These are phyloP conservation scores for Rhizopogon vinicolor DNA, from an alignment of 768 basidiomycete species.

Conservation along the genomic window DNA sequence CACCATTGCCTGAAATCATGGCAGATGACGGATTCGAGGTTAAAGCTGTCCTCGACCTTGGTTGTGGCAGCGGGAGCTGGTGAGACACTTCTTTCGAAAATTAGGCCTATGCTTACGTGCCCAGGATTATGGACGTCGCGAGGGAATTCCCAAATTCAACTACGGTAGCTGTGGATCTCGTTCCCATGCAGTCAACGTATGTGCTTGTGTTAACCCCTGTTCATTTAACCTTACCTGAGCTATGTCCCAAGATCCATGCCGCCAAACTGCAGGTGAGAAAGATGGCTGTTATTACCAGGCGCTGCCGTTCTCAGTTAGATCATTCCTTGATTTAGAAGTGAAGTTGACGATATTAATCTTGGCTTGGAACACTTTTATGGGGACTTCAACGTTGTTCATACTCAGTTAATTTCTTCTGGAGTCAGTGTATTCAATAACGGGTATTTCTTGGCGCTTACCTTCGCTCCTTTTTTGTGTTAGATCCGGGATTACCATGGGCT, in stretches of 20 bases:
- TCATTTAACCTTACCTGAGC: conserved; percentile 13
- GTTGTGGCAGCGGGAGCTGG: conserved; percentile 80
- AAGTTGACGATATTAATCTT: conserved; percentile 82
- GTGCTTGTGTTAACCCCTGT: conserved; percentile 20
- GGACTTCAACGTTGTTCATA: conserved; percentile 73
- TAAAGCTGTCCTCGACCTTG: conserved; percentile 69
- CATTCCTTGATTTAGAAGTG: conserved; percentile 46
- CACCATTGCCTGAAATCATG: conserved; percentile 53
- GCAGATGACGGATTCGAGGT: conserved; percentile 51
- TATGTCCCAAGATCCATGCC: conserved; percentile 51
- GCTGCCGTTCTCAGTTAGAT: conserved; percentile 3
- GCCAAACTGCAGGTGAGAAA: conserved; percentile 56
- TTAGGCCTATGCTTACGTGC: conserved; percentile 6
- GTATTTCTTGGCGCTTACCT: conserved; percentile 5
- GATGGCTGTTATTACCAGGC: conserved; percentile 3
- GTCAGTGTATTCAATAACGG: conserved; percentile 36
- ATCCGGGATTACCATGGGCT: conserved; percentile 63
- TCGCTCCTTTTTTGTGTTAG: conserved; percentile 31
- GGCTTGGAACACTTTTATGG: conserved; percentile 80
- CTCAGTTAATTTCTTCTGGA: conserved; percentile 66
- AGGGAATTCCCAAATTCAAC: conserved; percentile 65
- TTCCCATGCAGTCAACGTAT: conserved; percentile 73
- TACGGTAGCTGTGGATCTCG: conserved; percentile 73
- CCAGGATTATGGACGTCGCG: conserved; percentile 74
- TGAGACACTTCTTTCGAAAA: conserved; percentile 23